Percentiles rank a stretch among this genome's conserved stretches.
Conservation (phyloP, 139 green algal genomes). For the Chlamydomonas sp. region DNA sequence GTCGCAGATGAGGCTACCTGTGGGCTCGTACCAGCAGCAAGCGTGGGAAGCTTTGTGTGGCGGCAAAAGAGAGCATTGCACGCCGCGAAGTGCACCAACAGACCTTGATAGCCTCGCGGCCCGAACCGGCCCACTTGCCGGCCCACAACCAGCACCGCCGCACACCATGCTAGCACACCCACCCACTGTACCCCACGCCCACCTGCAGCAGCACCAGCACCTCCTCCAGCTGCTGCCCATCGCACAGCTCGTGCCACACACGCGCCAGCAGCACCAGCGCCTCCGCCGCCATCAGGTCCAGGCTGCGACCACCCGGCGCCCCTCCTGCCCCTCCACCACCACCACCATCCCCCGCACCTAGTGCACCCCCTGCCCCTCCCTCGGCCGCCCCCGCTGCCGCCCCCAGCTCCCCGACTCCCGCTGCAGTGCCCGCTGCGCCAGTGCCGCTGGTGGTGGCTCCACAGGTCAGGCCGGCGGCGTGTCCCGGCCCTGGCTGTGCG, state of each 20-base stretch:
- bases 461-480: too few species aligned
- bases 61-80: too few species aligned
- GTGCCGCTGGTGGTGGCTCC: not conserved
- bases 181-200: not conserved
- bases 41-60: too few species aligned
- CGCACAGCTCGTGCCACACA: constrained; percentile 37
- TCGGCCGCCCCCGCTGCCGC: not conserved
- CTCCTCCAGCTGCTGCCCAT: constrained; percentile 26
- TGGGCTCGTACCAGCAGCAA: too few species aligned
- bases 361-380: not conserved
- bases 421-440: not conserved
- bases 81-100: too few species aligned
- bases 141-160: not conserved
- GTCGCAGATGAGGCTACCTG: too few species aligned
- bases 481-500: constrained; percentile 4
- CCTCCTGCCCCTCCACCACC: constrained; percentile 8
- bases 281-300: constrained; percentile 60
- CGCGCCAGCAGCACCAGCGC: constrained; percentile 49
- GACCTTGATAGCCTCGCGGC: not conserved
- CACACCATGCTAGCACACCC: not conserved
- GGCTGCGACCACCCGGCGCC: constrained; percentile 13
- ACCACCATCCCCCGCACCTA: not conserved
- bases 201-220: constrained; percentile 53
- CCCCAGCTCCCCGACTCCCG: not conserved
- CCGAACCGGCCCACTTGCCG: not conserved